Percentiles rank a stretch among this genome's conserved stretches.
Conservation (phyloP, 129 eudicot species). For the Chrysanthemum lavandulifolium region DNA sequence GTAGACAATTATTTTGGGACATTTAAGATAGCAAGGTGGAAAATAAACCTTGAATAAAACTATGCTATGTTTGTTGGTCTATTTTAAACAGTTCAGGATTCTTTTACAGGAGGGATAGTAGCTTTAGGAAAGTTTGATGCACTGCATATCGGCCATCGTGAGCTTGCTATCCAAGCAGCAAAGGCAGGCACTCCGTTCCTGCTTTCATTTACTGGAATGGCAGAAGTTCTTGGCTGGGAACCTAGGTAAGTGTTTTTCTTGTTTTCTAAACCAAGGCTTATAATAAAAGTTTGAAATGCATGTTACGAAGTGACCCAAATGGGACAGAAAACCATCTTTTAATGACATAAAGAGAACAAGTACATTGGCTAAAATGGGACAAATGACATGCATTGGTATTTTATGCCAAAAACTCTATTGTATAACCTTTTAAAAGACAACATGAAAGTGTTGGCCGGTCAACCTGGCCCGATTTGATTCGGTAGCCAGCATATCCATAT, state of each 20-base stretch:
- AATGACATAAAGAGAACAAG: too few species aligned
- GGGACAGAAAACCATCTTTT: too few species aligned
- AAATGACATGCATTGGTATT: too few species aligned
- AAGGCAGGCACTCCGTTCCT: constrained; percentile 82
- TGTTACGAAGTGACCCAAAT: too few species aligned
- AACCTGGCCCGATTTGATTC: background rate
- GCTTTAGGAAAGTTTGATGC: constrained; percentile 99
- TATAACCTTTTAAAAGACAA: background rate
- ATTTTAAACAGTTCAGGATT: background rate
- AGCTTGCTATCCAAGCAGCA: constrained; percentile 95
- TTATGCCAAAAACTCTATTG: too few species aligned
- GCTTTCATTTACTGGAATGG: constrained; percentile 90
- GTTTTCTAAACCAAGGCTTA: too few species aligned
- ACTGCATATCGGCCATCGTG: constrained; percentile 94
- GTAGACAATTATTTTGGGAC: too few species aligned
- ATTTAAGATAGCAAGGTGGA: too few species aligned
- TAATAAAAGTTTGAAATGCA: too few species aligned
- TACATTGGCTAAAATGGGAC: too few species aligned
- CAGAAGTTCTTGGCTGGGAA: constrained; percentile 96
- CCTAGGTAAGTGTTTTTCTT: constrained; percentile 50
- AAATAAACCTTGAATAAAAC: background rate
- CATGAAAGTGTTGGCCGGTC: background rate
- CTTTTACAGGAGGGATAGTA: constrained; percentile 73
- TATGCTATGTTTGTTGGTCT: background rate
- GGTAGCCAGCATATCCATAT: background rate